These are phyloP conservation scores for Plasmodium chabaudi DNA, from an alignment of 169 alveolate genomes.

Conservation along the genomic window DNA sequence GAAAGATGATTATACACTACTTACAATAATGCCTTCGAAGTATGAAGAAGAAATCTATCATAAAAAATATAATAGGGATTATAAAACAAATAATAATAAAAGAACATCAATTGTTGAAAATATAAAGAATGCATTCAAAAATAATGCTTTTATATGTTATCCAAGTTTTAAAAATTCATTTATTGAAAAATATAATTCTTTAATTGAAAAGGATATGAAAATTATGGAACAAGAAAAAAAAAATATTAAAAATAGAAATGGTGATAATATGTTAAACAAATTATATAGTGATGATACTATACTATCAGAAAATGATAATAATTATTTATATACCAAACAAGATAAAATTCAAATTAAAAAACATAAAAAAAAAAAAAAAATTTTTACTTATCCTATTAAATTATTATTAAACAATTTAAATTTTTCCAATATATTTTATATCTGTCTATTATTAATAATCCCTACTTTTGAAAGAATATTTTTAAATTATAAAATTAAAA, in stretches of 20 bases:
- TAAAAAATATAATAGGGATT: no score
- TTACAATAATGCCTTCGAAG: conserved; percentile 11
- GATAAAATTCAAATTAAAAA: neutral
- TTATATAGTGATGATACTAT: neutral
- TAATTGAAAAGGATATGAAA: conserved; percentile 41
- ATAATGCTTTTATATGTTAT: neutral
- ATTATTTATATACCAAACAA: neutral
- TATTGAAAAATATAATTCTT: conserved; percentile 22
- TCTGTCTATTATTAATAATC: conserved; percentile 67
- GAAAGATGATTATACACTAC: conserved; percentile 30
- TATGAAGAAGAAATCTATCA: conserved; percentile 21
- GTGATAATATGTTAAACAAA: neutral
- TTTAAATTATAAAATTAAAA: conserved; percentile 75
- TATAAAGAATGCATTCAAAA: conserved; percentile 13
- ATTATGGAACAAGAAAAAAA: conserved; percentile 29
- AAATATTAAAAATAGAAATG: conserved; percentile 3
- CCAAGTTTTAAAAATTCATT: neutral
- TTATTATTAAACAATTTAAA: conserved; percentile 69
- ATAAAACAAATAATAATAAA: conserved; percentile 15
- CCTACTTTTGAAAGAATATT: conserved; percentile 77
- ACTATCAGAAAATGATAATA: neutral
- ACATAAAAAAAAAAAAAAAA: conserved; percentile 12
- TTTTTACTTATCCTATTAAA: conserved; percentile 54
- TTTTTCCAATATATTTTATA: conserved; percentile 73
- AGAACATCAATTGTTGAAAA: conserved; percentile 12